Base-by-base conservation (phyloP, 768 basidiomycete genomes). In the Fomitopsis serialis region DNA sequence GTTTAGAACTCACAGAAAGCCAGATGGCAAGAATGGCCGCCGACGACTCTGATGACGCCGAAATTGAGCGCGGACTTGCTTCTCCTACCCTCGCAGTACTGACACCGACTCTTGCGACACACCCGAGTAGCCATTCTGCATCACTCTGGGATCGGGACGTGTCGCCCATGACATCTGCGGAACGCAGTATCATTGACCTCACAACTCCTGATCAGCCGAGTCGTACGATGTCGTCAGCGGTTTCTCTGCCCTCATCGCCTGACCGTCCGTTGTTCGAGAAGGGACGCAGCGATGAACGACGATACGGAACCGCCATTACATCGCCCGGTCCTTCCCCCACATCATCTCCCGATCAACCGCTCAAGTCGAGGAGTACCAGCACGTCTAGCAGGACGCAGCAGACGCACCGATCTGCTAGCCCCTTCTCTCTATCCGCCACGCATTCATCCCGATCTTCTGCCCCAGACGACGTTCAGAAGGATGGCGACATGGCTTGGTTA, bases 1-100 rank as follows among this genome's bases (percentile, higher is more conserved):
- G 40, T 12, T 57, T 60, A 29, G 56, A 61, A 40, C n/a, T 58
- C 12, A 69, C 73, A 9, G 60, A 61, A 0, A 79, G 73, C 46
- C 74, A 77, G 62, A 70, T 80, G 37, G 75, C 72, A 13, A 67
- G 65, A 27, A 71, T 74, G 59, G 78, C 70, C 3, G 66, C 66
- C 15, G 80, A 84, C 49, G 82, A 84, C 60, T 72, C 74, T 1
- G 77, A 79, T 48, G 80, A 86, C 56, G 63, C 76, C 60, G 81
- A 80, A 10, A 77, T 82, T 29, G 80, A 82, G 62, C 65, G 63
- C 10, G 79, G 78, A 5, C 56, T 72, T 17, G 37, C 37, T 6
- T 43, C 50, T 13, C 10, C 23, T 34, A 6, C n/a, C n/a, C n/a
- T n/a, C n/a, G n/a, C n/a, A n/a, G n/a, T n/a, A n/a, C n/a, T n/a